phyloP scores from a whole-genome alignment of 768 basidiomycete species.

The Epithele typhae region DNA sequence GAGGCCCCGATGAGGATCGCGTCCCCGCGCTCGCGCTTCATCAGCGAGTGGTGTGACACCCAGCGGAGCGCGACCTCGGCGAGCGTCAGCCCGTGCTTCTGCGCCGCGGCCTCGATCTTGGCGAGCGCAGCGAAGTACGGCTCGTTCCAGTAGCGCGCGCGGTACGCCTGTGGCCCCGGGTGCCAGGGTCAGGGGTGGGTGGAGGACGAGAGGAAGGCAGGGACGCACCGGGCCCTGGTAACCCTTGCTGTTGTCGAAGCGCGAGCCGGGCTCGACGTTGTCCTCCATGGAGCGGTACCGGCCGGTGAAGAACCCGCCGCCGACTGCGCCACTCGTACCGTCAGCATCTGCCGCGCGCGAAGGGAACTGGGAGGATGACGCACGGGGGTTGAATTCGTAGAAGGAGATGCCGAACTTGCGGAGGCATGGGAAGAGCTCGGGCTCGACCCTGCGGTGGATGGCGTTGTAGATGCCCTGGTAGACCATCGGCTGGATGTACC shows the following conservation, averaged over 20 bases:
- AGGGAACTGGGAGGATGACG: constrained; percentile 10
- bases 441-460: constrained; percentile 29
- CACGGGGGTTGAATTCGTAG: constrained; percentile 37
- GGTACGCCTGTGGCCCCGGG: constrained; percentile 17
- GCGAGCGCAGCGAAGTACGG: constrained; percentile 47
- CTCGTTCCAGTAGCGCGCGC: constrained; percentile 45
- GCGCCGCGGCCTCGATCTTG: constrained; percentile 37
- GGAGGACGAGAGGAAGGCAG: not conserved
- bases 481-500: constrained; percentile 46
- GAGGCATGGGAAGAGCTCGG: constrained; percentile 40
- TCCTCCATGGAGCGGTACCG: constrained; percentile 31
- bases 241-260: constrained; percentile 50
- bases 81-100: constrained; percentile 33
- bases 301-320: constrained; percentile 40
- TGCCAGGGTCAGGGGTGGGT: not conserved
- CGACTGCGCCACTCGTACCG: constrained; percentile 20
- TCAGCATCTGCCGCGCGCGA: not conserved
- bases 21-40: constrained; percentile 45
- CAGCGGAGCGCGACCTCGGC: constrained; percentile 42
- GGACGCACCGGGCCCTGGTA: constrained; percentile 41
- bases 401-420: constrained; percentile 37
- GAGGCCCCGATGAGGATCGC: constrained; percentile 62
- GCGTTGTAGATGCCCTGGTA: constrained; percentile 34
- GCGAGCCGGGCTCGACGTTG: constrained; percentile 43
- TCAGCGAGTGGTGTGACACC: constrained; percentile 44